These are phyloP conservation scores for Hyaloperonospora brassicae DNA, from an alignment of 352 stramenopile species.

Conservation along the genomic window DNA sequence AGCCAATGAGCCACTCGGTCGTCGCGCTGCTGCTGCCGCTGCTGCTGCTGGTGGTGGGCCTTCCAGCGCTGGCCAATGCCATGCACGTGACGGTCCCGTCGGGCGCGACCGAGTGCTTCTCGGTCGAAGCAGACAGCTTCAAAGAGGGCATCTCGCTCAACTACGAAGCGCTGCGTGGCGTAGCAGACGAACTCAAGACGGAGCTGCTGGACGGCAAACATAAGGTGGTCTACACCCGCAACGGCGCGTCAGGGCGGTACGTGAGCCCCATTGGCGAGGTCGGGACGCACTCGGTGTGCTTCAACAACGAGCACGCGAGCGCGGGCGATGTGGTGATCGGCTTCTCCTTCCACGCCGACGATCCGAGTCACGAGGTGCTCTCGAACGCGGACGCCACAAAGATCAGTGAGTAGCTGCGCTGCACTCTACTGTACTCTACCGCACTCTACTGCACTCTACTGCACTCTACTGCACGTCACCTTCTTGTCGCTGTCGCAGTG, in stretches of 20 bases:
- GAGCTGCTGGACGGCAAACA: constrained; percentile 59
- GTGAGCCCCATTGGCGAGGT: constrained; percentile 44
- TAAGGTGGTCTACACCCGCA: constrained; percentile 46
- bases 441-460: no score
- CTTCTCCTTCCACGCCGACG: constrained; percentile 83
- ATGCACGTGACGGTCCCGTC: constrained; percentile 48
- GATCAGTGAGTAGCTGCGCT: constrained; percentile 51
- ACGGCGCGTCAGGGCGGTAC: constrained; percentile 48
- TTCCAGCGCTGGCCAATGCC: constrained; percentile 9
- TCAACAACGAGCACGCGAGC: constrained; percentile 51
- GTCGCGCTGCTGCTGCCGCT: neutral
- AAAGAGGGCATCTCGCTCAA: constrained; percentile 85
- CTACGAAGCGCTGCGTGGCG: constrained; percentile 68
- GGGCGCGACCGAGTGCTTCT: constrained; percentile 56
- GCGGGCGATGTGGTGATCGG: constrained; percentile 68
- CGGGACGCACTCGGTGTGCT: constrained; percentile 64
- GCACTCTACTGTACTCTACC: neutral
- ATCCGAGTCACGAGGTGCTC: constrained; percentile 76
- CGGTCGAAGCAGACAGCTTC: constrained; percentile 52
- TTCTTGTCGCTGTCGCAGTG: no score
- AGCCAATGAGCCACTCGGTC: no score
- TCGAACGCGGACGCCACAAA: constrained; percentile 84
- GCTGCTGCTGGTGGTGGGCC: constrained; percentile 14
- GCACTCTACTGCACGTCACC: no score
- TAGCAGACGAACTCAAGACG: constrained; percentile 59